Conservation (phyloP, 768 basidiomycete species). For the Lyophyllum decastes region DNA sequence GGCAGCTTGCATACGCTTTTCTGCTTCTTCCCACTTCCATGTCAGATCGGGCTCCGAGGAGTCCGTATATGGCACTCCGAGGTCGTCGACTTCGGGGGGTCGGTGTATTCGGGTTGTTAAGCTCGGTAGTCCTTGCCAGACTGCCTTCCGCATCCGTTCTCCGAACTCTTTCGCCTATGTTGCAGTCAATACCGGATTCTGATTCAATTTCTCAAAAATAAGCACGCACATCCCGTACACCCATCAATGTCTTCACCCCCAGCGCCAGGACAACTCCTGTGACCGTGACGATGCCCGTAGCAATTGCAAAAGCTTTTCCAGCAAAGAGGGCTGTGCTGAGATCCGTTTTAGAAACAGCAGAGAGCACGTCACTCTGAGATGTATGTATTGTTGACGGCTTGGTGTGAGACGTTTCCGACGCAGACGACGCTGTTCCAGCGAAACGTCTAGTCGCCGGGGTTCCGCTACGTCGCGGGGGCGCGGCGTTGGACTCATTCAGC, state of each 20-base stretch:
- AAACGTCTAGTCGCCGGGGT: conserved; percentile 10
- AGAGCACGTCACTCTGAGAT: conserved; percentile 33
- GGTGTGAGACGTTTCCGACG: conserved; percentile 17
- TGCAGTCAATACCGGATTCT: neutral
- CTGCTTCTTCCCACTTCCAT: conserved; percentile 57
- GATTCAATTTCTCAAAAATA: conserved; percentile 4
- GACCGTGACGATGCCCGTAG: conserved; percentile 57
- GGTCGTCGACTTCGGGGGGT: conserved; percentile 32
- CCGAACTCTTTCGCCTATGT: conserved; percentile 61
- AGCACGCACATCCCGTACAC: conserved; percentile 54
- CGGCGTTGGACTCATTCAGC: conserved; percentile 22
- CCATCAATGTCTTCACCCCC: conserved; percentile 52
- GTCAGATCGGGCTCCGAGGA: conserved; percentile 21
- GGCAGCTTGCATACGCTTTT: conserved; percentile 53
- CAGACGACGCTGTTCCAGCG: conserved; percentile 6
- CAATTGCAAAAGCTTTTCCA: conserved; percentile 65
- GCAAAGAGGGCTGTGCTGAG: conserved; percentile 56
- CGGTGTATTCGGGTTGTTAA: conserved; percentile 56
- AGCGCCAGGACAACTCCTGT: conserved; percentile 46
- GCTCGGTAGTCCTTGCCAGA: conserved; percentile 48
- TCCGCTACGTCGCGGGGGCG: conserved; percentile 31
- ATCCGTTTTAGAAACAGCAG: conserved; percentile 36
- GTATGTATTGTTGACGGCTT: conserved; percentile 19
- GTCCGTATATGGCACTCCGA: conserved; percentile 11
- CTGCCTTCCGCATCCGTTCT: conserved; percentile 49